Conservation (phyloP, 805 yeast species). For the Dipodascus geniculatus region DNA sequence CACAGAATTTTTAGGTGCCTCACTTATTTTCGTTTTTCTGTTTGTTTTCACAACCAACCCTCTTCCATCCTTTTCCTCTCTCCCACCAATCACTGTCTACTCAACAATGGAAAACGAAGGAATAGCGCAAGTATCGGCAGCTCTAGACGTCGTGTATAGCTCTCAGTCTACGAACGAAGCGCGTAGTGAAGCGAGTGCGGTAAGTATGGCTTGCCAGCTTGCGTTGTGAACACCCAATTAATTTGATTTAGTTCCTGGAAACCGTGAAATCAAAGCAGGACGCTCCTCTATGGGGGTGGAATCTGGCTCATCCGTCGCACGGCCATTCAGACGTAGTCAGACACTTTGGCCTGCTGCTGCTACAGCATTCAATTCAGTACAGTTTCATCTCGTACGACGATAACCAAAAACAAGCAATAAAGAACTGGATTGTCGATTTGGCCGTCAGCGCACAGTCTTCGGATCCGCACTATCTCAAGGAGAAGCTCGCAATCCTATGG, state of each 20-base stretch:
- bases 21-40: not conserved
- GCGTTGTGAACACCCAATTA: not conserved
- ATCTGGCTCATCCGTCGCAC: conserved; percentile 56
- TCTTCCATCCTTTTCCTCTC: not conserved
- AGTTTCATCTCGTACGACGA: conserved; percentile 44
- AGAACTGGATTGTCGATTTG: conserved; percentile 78
- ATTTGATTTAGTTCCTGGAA: conserved; percentile 44
- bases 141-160: conserved; percentile 41
- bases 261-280: conserved; percentile 64
- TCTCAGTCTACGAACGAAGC: conserved; percentile 21
- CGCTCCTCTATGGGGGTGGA: conserved; percentile 88
- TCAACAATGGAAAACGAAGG: conserved; percentile 30
- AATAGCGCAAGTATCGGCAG: conserved; percentile 60
- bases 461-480: conserved; percentile 86
- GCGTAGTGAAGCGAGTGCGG: conserved; percentile 42
- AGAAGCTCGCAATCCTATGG: conserved; percentile 84
- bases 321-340: conserved; percentile 60
- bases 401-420: conserved; percentile 51
- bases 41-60: not conserved
- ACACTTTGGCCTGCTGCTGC: conserved; percentile 77
- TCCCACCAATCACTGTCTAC: not conserved
- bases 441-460: conserved; percentile 42
- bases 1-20: too few species aligned
- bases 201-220: conserved; percentile 11
- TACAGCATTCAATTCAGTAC: conserved; percentile 57